Conservation (phyloP, 441 rosid genomes). For the Erodium texanum region DNA sequence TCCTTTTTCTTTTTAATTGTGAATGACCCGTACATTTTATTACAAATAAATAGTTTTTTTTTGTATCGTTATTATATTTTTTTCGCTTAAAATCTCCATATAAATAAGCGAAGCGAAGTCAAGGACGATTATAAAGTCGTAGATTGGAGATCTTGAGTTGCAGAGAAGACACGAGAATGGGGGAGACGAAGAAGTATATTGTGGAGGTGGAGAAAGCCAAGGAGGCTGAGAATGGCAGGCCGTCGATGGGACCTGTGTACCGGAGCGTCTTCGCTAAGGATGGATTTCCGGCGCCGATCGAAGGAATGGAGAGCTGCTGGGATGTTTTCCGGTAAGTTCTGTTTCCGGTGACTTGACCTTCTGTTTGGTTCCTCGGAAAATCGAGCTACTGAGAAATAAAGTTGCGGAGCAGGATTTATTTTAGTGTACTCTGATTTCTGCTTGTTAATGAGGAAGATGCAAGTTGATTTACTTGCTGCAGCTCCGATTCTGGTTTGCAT, state of each 20-base stretch:
- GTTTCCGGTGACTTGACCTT: neutral
- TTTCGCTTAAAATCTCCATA: neutral
- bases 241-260: conserved; percentile 73
- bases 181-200: conserved; percentile 34
- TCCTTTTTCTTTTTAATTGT: no score
- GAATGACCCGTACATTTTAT: no score
- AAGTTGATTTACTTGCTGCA: neutral
- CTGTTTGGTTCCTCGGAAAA: conserved; percentile 20
- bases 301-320: conserved; percentile 81
- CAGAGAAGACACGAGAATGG: conserved; percentile 19
- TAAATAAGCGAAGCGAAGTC: neutral
- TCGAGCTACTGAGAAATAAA: neutral
- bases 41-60: neutral
- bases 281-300: conserved; percentile 62
- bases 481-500: neutral
- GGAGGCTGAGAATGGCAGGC: conserved; percentile 46
- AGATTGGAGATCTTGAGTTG: neutral
- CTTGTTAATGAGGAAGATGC: neutral
- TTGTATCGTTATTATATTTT: neutral
- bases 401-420: neutral
- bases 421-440: neutral
- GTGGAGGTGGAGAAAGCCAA: conserved; percentile 60
- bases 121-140: neutral
- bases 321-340: conserved; percentile 63
- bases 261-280: conserved; percentile 64